Base-by-base conservation (phyloP, 1,139 yeast genomes). In the Candida sp. region DNA sequence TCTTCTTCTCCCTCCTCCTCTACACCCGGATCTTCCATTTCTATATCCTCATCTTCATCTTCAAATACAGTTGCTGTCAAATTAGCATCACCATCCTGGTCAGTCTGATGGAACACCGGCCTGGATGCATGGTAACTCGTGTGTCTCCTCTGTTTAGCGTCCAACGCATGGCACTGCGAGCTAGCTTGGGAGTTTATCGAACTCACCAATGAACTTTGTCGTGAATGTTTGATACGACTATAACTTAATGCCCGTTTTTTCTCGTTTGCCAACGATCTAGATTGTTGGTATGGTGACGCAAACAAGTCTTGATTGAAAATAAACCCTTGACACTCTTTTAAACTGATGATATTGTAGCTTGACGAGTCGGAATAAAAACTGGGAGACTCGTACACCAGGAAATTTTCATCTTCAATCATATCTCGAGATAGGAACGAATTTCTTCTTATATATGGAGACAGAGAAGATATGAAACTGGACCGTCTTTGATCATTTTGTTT, bases 241-340 rank as follows among this genome's bases (percentile, higher is more conserved):
- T 53, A 58, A 45, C 68, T 61, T 37, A 55, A 45, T 12, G 66
- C 61, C 33, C 71, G 55, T 43, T 60, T 66, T 42, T 61, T 55
- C 45, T 73, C 80, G 44, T 64, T 70, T 1, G 75, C 66, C 3
- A 69, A 50, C 1, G 81, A 73, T 41, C 75, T 60, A 54, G 71
- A 77, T 52, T 82, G 89, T 51, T 81, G 86, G 55, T 78, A 81
- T 6, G 82, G 79, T 6, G 83, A 73, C 7, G 87, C 89, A 69
- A 84, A 84, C 45, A 84, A 64, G 53, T 83, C 88, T 53, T 83
- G 89, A 60, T 85, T 85, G 75, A 87, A 85, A 19, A 79, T 65
- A 54, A 84, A 85, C 5, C 93, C 93, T 57, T 85, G 91, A 40
- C 83, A 73, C 56, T 84, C 88, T 41, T 74, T 75, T 33, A 85